Conservation (phyloP, 805 yeast genomes). For the Wickerhamomyces bisporus region DNA sequence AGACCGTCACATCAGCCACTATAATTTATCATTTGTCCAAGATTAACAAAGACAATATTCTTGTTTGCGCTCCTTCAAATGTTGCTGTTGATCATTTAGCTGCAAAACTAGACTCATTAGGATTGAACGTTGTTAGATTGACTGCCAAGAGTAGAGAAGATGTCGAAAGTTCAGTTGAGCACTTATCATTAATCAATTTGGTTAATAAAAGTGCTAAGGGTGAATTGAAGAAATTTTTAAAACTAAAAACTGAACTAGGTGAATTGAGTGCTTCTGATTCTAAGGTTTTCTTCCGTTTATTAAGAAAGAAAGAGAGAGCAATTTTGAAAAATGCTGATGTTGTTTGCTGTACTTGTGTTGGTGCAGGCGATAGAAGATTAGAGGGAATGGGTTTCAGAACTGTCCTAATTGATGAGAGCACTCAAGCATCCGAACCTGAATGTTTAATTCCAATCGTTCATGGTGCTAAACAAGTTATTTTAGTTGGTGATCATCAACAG, state of each 20-base stretch:
- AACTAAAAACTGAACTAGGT: slow-evolving; percentile 59
- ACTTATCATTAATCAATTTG: slow-evolving; percentile 51
- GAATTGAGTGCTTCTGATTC: slow-evolving; percentile 58
- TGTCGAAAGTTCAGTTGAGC: slow-evolving; percentile 58
- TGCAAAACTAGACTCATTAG: slow-evolving; percentile 59
- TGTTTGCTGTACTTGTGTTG: slow-evolving; percentile 87
- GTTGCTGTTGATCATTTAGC: slow-evolving; percentile 93
- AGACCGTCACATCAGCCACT: slow-evolving; percentile 89
- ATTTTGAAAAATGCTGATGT: slow-evolving; percentile 61
- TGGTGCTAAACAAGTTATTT: slow-evolving; percentile 83
- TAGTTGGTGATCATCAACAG: slow-evolving; percentile 96
- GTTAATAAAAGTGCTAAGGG: slow-evolving; percentile 46
- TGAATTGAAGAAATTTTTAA: slow-evolving; percentile 52
- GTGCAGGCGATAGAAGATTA: slow-evolving; percentile 78
- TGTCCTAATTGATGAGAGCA: slow-evolving; percentile 86
- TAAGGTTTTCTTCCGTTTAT: slow-evolving; percentile 34
- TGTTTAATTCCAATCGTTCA: slow-evolving; percentile 82
- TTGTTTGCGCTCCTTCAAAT: slow-evolving; percentile 94
- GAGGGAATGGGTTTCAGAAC: slow-evolving; percentile 55
- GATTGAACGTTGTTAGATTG: slow-evolving; percentile 72
- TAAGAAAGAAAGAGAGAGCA: slow-evolving; percentile 43
- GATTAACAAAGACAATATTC: slow-evolving; percentile 54
- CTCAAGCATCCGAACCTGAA: slow-evolving; percentile 94
- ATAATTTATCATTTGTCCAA: slow-evolving; percentile 72
- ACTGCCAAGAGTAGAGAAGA: slow-evolving; percentile 78